Percentiles rank a stretch among this genome's conserved stretches.
Conservation (phyloP, 441 rosid species). For the Hura crepitans region DNA sequence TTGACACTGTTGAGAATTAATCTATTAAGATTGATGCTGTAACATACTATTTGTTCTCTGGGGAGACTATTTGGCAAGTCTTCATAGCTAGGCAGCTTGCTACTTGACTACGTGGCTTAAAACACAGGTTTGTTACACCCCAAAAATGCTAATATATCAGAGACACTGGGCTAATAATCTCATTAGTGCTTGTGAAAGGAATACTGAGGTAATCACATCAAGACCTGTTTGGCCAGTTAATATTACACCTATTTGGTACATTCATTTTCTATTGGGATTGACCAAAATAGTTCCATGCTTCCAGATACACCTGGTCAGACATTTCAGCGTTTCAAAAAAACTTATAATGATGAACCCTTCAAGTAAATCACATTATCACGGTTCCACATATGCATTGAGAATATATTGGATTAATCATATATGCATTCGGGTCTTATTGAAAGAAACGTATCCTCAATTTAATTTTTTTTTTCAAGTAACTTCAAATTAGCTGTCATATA, state of each 20-base stretch:
- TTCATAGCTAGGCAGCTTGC: too few species aligned
- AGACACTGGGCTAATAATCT: background rate
- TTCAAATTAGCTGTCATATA: background rate
- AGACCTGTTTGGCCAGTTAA: background rate
- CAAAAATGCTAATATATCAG: background rate
- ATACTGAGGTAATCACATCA: background rate
- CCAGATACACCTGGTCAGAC: background rate
- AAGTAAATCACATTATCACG: background rate
- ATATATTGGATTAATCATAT: background rate
- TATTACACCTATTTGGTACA: background rate
- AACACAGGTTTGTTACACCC: background rate
- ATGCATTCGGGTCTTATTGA: background rate
- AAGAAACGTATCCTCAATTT: background rate
- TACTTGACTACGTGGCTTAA: too few species aligned
- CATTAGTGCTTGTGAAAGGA: too few species aligned
- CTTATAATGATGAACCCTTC: background rate
- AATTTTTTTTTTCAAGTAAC: background rate
- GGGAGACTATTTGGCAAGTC: too few species aligned
- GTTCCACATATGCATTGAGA: background rate
- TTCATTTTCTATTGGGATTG: background rate
- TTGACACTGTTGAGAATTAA: too few species aligned
- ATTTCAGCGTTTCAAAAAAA: background rate
- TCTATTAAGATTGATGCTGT: too few species aligned
- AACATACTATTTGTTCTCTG: background rate
- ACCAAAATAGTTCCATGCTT: too few species aligned